A percentile compares a stretch with the other conserved stretches of the same genome.
These are phyloP conservation scores for Trichoderma koningiopsis DNA, from an alignment of 2,329 filamentous ascomycete genomes.

Conservation along the genomic window DNA sequence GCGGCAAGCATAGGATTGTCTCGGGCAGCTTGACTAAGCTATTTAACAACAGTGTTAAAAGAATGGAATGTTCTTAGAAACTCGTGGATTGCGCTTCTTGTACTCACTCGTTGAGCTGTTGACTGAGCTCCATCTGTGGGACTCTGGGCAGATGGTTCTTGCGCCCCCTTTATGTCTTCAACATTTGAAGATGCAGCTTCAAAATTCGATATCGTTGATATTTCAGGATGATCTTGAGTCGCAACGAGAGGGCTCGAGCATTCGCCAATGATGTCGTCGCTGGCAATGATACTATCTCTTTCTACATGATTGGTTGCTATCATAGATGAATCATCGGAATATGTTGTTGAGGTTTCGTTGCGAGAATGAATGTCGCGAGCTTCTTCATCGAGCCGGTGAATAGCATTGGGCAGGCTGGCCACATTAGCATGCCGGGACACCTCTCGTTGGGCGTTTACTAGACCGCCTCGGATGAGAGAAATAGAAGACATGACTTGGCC, in stretches of 20 bases:
- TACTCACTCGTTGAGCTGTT: not conserved
- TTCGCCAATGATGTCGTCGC: not conserved
- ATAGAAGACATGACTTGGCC: not conserved
- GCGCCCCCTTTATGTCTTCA: not conserved
- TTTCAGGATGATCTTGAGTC: not conserved
- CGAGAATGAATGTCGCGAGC: not conserved
- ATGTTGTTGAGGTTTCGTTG: not conserved
- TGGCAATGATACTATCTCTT: accelerated
- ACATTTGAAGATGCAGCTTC: not conserved
- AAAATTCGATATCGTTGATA: not conserved
- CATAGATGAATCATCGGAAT: not conserved
- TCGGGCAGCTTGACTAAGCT: not conserved
- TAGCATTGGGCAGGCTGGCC: not conserved
- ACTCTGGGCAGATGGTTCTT: not conserved
- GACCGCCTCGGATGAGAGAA: not conserved
- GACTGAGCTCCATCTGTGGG: not conserved
- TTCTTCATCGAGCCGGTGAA: not conserved
- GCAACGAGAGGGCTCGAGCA: not conserved
- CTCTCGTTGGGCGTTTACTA: not conserved
- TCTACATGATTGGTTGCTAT: not conserved
- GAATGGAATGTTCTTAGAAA: too few species aligned
- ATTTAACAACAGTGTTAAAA: not conserved
- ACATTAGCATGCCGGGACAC: not conserved
- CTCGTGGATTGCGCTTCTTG: not conserved
- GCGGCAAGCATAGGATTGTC: not conserved